Percentiles rank a stretch among this genome's conserved stretches.
Conservation (phyloP, 495 filamentous ascomycete species). For the Lasiosphaeria ovina region DNA sequence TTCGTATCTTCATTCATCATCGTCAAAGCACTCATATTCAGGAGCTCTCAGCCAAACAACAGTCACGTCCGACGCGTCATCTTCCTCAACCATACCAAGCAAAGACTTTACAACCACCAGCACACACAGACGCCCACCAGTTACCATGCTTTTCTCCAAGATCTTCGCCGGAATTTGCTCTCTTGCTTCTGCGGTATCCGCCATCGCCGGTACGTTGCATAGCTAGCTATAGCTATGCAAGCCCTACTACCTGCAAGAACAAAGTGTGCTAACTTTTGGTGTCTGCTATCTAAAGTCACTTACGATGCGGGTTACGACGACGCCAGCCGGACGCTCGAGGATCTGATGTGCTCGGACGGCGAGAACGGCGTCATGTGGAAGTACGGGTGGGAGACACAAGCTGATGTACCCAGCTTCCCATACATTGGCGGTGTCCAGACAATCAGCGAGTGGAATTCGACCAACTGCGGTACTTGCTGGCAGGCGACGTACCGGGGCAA, state of each 20-base stretch:
- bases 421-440: conserved; percentile 62
- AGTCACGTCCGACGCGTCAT: background rate
- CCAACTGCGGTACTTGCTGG: conserved; percentile 70
- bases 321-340: conserved; percentile 40
- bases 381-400: conserved; percentile 47
- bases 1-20: background rate
- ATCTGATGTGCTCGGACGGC: conserved; percentile 58
- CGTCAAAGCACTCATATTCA: too few relatives aligned
- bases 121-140: conserved; percentile 4
- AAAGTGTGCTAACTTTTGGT: conserved; percentile 15
- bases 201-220: conserved; percentile 31
- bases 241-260: conserved; percentile 7
- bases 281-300: conserved; percentile 35
- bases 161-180: conserved; percentile 38
- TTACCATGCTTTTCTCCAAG: conserved; percentile 54
- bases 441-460: conserved; percentile 58
- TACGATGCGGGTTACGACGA: conserved; percentile 62
- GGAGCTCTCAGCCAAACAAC: too few relatives aligned
- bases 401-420: conserved; percentile 53
- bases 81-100: conserved; percentile 1
- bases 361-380: conserved; percentile 56
- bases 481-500: conserved; percentile 55
- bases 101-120: background rate
- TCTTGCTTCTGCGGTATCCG: conserved; percentile 34
- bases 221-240: background rate